These are phyloP conservation scores for Mycena belliarum DNA, from an alignment of 768 basidiomycete genomes.

Conservation along the genomic window DNA sequence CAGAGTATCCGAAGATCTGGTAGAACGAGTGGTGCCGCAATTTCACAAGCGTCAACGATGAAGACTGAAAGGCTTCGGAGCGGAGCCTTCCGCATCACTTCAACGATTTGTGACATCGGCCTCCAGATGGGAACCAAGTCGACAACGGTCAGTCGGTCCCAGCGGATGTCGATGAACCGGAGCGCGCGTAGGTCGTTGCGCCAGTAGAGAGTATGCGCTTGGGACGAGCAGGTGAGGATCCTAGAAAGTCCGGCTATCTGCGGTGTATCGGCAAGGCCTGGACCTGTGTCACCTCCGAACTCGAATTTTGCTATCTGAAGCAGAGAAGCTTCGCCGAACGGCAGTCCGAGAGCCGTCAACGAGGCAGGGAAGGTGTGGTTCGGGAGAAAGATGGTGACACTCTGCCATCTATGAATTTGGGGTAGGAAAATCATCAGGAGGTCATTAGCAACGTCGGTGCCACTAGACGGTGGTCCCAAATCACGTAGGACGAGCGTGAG, in stretches of 20 bases:
- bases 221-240: slow-evolving; percentile 3
- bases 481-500: slow-evolving; percentile 8
- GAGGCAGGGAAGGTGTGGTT: neutral
- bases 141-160: slow-evolving; percentile 12
- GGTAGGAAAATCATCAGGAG: slow-evolving; percentile 6
- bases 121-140: slow-evolving; percentile 10
- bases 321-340: neutral
- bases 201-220: slow-evolving; percentile 15
- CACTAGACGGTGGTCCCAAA: neutral
- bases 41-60: neutral
- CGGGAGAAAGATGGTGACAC: slow-evolving; percentile 11
- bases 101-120: slow-evolving; percentile 9
- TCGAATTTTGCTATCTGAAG: slow-evolving; percentile 12
- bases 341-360: neutral
- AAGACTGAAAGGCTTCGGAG: slow-evolving; percentile 9
- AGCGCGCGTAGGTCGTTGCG: neutral
- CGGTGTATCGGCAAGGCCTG: neutral
- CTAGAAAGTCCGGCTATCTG: slow-evolving; percentile 5
- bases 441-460: neutral
- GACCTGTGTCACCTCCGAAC: neutral
- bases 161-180: neutral
- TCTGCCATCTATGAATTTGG: slow-evolving; percentile 12
- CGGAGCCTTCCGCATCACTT: slow-evolving; percentile 9
- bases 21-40: neutral
- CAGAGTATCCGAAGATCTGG: slow-evolving; percentile 11